Conservation (phyloP, 2,329 filamentous ascomycete species). For the Aspergillus niger region DNA sequence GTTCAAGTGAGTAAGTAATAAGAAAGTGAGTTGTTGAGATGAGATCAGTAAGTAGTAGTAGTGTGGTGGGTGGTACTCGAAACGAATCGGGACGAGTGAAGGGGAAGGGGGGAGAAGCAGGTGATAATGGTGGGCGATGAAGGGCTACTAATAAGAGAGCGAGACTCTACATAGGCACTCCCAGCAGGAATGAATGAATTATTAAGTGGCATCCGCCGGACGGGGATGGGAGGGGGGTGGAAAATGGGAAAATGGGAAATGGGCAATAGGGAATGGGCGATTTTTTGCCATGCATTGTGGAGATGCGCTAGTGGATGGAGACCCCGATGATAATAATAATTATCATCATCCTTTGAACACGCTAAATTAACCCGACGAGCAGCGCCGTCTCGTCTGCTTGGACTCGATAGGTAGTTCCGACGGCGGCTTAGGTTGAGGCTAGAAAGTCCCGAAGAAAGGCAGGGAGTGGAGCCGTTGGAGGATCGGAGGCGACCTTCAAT, state of each 20-base stretch:
- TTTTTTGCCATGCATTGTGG: slow-evolving; percentile 15
- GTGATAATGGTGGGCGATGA: background rate
- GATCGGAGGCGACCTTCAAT: slow-evolving; percentile 2
- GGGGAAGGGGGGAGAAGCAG: background rate
- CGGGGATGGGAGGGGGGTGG: background rate
- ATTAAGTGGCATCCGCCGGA: background rate
- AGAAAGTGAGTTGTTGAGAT: too few species aligned
- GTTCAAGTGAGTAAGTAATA: background rate
- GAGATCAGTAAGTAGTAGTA: too few species aligned
- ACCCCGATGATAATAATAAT: slow-evolving; percentile 7
- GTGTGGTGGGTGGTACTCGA: slow-evolving; percentile 8
- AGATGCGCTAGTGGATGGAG: slow-evolving; percentile 12
- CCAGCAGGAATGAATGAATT: background rate
- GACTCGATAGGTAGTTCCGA: slow-evolving; percentile 1
- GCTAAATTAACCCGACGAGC: slow-evolving; percentile 1
- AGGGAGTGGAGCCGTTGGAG: slow-evolving; percentile 20
- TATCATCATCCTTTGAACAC: background rate
- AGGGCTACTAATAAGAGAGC: slow-evolving; percentile 9
- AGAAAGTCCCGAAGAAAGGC: slow-evolving; percentile 25
- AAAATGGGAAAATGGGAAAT: too few species aligned
- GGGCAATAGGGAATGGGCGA: background rate
- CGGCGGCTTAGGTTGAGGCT: slow-evolving; percentile 14
- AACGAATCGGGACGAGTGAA: background rate
- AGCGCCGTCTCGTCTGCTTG: slow-evolving; percentile 2
- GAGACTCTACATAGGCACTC: background rate